A percentile compares a stretch with the other conserved stretches of the same genome.
phyloP scores from a whole-genome alignment of 257 asterid species.

The Solanum clarkiae region DNA sequence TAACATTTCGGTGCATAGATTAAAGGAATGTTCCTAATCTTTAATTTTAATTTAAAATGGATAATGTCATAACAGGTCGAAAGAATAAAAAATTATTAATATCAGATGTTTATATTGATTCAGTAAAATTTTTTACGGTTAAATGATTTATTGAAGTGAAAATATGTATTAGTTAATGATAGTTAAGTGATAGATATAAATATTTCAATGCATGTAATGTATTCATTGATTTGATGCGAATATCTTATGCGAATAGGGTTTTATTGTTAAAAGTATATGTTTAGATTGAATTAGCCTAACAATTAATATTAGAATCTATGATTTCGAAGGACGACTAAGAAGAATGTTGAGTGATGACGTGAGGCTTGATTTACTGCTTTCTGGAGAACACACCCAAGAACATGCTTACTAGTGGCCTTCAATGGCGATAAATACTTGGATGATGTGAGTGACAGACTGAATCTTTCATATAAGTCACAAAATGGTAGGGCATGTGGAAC shows the following conservation, averaged over 20 bases:
- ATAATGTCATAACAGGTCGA: background rate
- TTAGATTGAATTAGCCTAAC: background rate
- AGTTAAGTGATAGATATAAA: background rate
- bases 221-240: background rate
- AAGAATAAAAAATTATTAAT: background rate
- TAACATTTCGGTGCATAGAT: background rate
- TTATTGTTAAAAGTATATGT: background rate
- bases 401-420: background rate
- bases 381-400: background rate
- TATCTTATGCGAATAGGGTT: background rate
- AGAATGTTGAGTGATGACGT: background rate
- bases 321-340: background rate
- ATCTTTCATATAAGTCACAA: background rate
- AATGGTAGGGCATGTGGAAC: background rate
- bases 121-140: background rate
- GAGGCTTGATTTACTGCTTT: background rate
- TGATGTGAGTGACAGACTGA: background rate
- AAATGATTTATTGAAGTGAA: background rate
- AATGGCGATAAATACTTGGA: background rate
- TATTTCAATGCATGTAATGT: background rate
- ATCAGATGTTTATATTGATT: too few relatives aligned
- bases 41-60: background rate
- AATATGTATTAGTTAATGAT: background rate
- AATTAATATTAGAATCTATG: background rate
- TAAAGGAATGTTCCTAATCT: background rate